Evolutionary conservation across 805 yeast species (phyloP).

Genomic region (Torulaspora microellipsoides): DNA sequence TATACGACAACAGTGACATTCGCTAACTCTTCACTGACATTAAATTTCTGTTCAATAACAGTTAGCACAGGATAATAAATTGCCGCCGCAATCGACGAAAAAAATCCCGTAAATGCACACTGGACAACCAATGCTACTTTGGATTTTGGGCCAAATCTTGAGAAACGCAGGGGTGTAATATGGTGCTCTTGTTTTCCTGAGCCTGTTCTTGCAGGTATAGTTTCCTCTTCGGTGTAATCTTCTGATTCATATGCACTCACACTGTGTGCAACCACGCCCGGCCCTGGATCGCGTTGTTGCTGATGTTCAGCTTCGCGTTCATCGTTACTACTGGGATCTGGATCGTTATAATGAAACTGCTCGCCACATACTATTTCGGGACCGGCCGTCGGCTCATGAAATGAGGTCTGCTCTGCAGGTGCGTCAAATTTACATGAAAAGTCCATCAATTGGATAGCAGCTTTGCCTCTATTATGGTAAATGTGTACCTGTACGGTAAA

Average conservation of each 20-base stretch:
- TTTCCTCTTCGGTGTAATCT: not conserved
- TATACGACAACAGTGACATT: constrained; percentile 76
- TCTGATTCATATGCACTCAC: not conserved
- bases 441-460: too few relatives aligned
- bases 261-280: too few relatives aligned
- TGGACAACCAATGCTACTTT: constrained; percentile 38
- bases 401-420: too few relatives aligned
- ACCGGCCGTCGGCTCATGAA: too few relatives aligned
- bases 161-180: constrained; percentile 33
- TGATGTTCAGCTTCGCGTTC: too few relatives aligned
- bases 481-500: too few relatives aligned
- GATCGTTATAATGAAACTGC: too few relatives aligned
- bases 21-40: constrained; percentile 51
- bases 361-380: too few relatives aligned
- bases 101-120: constrained; percentile 48
- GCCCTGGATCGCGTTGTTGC: too few relatives aligned
- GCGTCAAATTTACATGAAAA: too few relatives aligned
- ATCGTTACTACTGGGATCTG: too few relatives aligned
- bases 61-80: constrained; percentile 78
- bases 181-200: constrained; percentile 1
- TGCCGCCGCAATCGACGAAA: constrained; percentile 70
- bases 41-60: constrained; percentile 49
- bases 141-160: constrained; percentile 43
- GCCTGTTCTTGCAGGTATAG: not conserved
- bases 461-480: too few relatives aligned